Evolutionary conservation across 2,329 filamentous ascomycete genomes (phyloP), one percentile per base, ranked within the genome.

Genomic region (Trichoderma gracile): DNA sequence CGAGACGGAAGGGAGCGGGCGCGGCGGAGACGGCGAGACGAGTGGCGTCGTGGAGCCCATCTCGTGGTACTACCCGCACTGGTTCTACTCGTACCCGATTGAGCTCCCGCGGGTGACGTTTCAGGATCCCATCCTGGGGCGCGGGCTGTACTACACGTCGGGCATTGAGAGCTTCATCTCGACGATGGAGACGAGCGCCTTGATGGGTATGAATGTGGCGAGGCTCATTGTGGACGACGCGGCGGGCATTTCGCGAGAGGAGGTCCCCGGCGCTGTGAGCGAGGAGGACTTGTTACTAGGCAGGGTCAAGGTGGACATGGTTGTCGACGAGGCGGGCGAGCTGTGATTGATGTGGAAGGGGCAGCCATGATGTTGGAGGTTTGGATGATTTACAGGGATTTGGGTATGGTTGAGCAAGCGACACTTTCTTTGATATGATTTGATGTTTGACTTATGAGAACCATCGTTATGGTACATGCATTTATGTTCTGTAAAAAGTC

Each of bases 131-230:
- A 80, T 88, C 67, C 74, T 97, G 3, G 87, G 86, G 5, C 76
- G 83, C 7, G 85, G 86, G 0, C 71, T 94, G 15, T 95, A 87
- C 76, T 90, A 90, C 73, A 89, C 87, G 0, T 87, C 86, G 12
- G 87, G 86, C 2, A 96, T 98, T 49, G 94, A 98, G 78, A 89
- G 89, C 69, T 97, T 99, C 74, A 96, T 98, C 69, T 95, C 90
- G 10, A 97, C 93, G 0, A 98, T 99, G 95, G 95, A 99, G 81
- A 97, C 95, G 7, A 97, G 89, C 74, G 90, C 92, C 1, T 77
- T 98, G 69, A 95, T 95, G 87, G 95, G 95, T 0, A 92, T 85
- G 84, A 95, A 95, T 73, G 88, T 95, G 21, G 92, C 91, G 9
- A 83, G 82, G 67, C 78, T 95, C 61, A 81, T 94, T 52, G 81